Percentiles rank a stretch among this genome's conserved stretches.
phyloP scores from a whole-genome alignment of 116 monocot genomes.

The Iris pallida region DNA sequence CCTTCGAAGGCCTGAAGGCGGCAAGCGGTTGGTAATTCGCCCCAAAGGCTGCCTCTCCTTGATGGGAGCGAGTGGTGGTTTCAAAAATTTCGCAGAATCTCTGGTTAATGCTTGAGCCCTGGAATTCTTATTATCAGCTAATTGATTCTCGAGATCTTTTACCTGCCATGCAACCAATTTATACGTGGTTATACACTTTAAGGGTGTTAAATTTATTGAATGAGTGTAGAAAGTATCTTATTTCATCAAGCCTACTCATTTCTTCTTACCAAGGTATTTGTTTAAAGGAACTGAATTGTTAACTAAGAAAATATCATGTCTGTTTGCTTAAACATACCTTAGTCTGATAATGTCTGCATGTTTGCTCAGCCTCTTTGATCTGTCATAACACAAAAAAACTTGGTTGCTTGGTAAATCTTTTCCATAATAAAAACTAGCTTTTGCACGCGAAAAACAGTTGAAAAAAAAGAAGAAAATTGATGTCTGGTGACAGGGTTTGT shows the following conservation, averaged over 20 bases:
- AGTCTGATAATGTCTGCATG: constrained; percentile 48
- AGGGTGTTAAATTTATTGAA: not conserved
- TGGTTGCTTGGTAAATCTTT: too few relatives aligned
- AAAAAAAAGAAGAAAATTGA: too few relatives aligned
- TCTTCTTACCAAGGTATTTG: too few relatives aligned
- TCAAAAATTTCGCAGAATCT: constrained; percentile 25
- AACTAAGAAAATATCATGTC: too few relatives aligned
- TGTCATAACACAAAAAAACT: constrained; percentile 13
- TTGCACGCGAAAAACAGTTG: too few relatives aligned
- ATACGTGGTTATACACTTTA: not conserved
- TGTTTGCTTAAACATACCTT: constrained; percentile 27
- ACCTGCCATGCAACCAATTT: constrained; percentile 32
- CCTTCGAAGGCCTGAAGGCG: constrained; percentile 12
- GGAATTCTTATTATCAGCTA: constrained; percentile 43
- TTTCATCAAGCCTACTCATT: too few relatives aligned
- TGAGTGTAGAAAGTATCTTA: not conserved
- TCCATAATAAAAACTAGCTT: too few relatives aligned
- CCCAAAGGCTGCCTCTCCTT: constrained; percentile 42
- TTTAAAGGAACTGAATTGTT: too few relatives aligned
- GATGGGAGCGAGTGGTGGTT: constrained; percentile 55
- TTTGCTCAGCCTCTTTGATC: constrained; percentile 56
- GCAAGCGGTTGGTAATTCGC: constrained; percentile 9
- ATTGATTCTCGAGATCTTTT: constrained; percentile 72
- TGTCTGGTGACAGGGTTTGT: too few relatives aligned
- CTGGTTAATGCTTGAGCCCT: constrained; percentile 15